Conservation (phyloP, 129 eudicot genomes). For the Cynara cardunculus region DNA sequence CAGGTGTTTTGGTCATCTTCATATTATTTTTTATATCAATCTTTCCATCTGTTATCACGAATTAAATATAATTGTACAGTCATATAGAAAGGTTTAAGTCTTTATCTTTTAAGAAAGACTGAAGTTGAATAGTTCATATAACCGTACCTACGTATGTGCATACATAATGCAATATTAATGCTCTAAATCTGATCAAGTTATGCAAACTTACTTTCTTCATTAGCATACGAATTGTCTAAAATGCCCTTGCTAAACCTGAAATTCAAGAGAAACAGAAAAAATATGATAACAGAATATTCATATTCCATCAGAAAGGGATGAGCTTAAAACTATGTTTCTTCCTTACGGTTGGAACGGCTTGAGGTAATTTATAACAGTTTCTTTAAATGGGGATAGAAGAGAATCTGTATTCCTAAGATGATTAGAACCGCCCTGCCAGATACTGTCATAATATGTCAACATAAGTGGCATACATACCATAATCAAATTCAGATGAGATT, state of each 20-base stretch:
- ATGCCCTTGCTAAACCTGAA: constrained; percentile 36
- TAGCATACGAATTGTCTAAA: constrained; percentile 2
- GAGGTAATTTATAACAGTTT: constrained; percentile 25
- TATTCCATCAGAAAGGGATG: background rate
- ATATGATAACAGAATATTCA: background rate
- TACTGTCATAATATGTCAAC: constrained; percentile 33
- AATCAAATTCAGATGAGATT: background rate
- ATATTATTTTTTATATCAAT: too few relatives aligned
- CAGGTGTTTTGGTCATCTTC: background rate
- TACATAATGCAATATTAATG: background rate
- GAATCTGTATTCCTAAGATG: constrained; percentile 27
- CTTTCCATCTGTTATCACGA: background rate
- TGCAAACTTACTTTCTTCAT: constrained; percentile 4
- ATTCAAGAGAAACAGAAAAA: constrained; percentile 18
- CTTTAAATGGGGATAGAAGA: constrained; percentile 23
- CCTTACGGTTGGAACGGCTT: constrained; percentile 44
- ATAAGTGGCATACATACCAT: background rate
- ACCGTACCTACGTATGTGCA: too few relatives aligned
- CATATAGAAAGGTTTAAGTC: background rate
- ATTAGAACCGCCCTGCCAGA: constrained; percentile 34
- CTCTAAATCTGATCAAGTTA: background rate
- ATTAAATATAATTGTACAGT: too few relatives aligned
- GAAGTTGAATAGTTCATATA: too few relatives aligned
- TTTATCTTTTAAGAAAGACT: background rate
- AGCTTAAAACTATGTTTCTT: background rate